A percentile compares a stretch with the other conserved stretches of the same genome.
Evolutionary conservation across 2,329 filamentous ascomycete genomes (phyloP).

Genomic region (Xylaria sp.): DNA sequence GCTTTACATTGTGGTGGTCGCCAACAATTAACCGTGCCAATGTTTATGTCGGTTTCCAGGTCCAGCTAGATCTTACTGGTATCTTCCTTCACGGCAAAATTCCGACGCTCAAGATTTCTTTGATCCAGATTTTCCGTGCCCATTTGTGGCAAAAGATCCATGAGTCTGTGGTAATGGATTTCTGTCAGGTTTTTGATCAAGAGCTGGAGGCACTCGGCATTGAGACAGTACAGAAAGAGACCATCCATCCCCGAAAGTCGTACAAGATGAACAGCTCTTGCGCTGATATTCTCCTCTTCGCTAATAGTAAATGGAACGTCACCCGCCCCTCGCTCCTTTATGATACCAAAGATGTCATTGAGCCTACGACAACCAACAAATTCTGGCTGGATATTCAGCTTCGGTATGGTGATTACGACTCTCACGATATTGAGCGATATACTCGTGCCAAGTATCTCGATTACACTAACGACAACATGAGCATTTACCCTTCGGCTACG

Average conservation of each 20-base stretch:
- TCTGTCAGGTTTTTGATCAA: constrained; percentile 98
- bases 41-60: constrained; percentile 99
- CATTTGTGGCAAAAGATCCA: constrained; percentile 99
- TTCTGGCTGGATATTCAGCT: constrained; percentile 99
- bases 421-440: constrained; percentile 97
- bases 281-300: constrained; percentile 94
- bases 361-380: constrained; percentile 94
- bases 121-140: constrained; percentile 99
- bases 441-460: constrained; percentile 97
- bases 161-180: constrained; percentile 98
- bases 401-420: constrained; percentile 97
- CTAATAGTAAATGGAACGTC: constrained; percentile 98
- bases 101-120: constrained; percentile 93
- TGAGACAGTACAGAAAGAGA: constrained; percentile 98
- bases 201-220: constrained; percentile 95
- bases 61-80: constrained; percentile 94
- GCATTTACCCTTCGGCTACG: constrained; percentile 95
- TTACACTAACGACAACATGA: constrained; percentile 98
- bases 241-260: constrained; percentile 97
- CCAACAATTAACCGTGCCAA: constrained; percentile 93
- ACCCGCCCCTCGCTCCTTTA: constrained; percentile 91
- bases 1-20: constrained; percentile 98
- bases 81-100: constrained; percentile 99
- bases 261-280: constrained; percentile 99
- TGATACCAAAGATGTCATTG: constrained; percentile 95